A percentile compares a stretch with the other conserved stretches of the same genome.
Conservation (phyloP, 495 filamentous ascomycete genomes). For the Lepidopterella palustris region DNA sequence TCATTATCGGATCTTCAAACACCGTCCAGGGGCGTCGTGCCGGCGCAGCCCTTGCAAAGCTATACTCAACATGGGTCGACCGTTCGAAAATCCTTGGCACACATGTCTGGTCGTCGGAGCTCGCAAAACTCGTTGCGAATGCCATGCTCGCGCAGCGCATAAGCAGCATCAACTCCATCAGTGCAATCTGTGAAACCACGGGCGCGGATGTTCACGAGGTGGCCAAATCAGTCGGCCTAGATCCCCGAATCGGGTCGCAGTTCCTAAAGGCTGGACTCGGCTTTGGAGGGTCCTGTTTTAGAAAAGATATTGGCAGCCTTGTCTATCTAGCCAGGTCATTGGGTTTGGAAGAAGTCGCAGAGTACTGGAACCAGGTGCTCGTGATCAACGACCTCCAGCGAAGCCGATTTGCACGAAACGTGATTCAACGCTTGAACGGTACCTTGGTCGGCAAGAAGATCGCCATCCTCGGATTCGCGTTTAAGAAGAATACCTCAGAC, state of each 20-base stretch:
- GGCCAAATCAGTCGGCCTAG: slow-evolving; percentile 59
- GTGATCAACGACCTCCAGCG: slow-evolving; percentile 74
- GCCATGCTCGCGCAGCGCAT: slow-evolving; percentile 78
- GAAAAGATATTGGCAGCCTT: slow-evolving; percentile 73
- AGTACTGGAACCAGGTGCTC: slow-evolving; percentile 69
- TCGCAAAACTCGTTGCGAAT: slow-evolving; percentile 75
- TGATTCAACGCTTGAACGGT: slow-evolving; percentile 61
- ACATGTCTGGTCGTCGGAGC: slow-evolving; percentile 73
- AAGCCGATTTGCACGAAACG: slow-evolving; percentile 55
- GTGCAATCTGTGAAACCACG: slow-evolving; percentile 57
- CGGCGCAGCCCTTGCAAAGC: slow-evolving; percentile 53
- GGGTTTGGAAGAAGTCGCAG: slow-evolving; percentile 63
- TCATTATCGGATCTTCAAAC: slow-evolving; percentile 65
- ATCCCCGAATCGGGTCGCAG: slow-evolving; percentile 62
- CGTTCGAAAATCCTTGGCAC: slow-evolving; percentile 58
- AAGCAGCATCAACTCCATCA: slow-evolving; percentile 66
- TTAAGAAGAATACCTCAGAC: slow-evolving; percentile 77
- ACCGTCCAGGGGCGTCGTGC: slow-evolving; percentile 54
- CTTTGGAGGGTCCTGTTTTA: slow-evolving; percentile 78
- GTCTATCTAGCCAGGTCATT: slow-evolving; percentile 67
- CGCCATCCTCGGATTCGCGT: slow-evolving; percentile 69
- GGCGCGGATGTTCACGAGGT: slow-evolving; percentile 74
- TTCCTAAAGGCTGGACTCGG: slow-evolving; percentile 74
- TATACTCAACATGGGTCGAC: slow-evolving; percentile 68
- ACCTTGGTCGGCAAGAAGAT: slow-evolving; percentile 67